Evolutionary conservation across 306 rosid genomes (phyloP).

Genomic region (Pterocarpus santalinus): DNA sequence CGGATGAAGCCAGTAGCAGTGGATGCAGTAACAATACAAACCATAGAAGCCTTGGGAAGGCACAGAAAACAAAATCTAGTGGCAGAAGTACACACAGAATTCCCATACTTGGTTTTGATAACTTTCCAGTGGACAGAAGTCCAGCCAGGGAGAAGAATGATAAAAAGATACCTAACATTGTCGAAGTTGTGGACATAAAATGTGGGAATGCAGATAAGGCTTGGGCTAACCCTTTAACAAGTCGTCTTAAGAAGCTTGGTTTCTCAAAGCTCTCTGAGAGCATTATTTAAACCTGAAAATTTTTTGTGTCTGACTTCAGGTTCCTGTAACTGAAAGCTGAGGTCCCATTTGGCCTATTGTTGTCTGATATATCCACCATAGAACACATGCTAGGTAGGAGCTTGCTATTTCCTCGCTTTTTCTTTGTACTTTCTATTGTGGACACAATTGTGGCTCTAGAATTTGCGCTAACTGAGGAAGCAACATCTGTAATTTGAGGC

Average conservation of each 20-base stretch:
- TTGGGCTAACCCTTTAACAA: conserved; percentile 82
- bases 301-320: conserved; percentile 67
- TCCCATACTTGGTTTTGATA: conserved; percentile 78
- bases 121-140: conserved; percentile 55
- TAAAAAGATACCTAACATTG: conserved; percentile 69
- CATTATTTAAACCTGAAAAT: conserved; percentile 65
- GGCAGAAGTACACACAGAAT: conserved; percentile 64
- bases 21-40: conserved; percentile 53
- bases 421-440: conserved; percentile 58
- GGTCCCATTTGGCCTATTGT: conserved; percentile 55
- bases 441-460: conserved; percentile 55
- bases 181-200: conserved; percentile 86
- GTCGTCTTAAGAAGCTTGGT: conserved; percentile 79
- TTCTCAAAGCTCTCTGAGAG: conserved; percentile 89
- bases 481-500: conserved; percentile 44
- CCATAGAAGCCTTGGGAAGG: conserved; percentile 51
- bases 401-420: conserved; percentile 60
- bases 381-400: conserved; percentile 76
- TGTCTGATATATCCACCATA: conserved; percentile 69
- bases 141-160: conserved; percentile 65
- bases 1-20: conserved; percentile 75
- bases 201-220: conserved; percentile 77
- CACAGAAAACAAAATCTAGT: conserved; percentile 63
- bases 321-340: conserved; percentile 67
- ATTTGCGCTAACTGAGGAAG: conserved; percentile 53